Conservation (phyloP, 75 land plant species). For the Cunninghamia lanceolata region DNA sequence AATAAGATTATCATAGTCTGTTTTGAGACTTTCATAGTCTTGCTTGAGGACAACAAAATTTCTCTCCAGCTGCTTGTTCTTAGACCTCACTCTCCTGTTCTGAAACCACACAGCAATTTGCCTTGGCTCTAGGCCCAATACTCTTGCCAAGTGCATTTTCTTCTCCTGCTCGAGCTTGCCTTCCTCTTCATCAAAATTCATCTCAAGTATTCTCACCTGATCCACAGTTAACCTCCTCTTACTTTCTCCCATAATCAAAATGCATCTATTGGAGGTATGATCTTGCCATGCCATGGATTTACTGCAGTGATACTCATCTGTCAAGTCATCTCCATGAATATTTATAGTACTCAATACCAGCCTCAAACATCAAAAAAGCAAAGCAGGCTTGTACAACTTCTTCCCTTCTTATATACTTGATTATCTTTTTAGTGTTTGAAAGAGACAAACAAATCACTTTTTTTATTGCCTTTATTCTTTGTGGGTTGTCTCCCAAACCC, state of each 20-base stretch:
- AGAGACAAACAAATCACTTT: neutral
- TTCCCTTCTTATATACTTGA: neutral
- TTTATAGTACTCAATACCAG: neutral
- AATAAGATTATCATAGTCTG: neutral
- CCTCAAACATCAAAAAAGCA: neutral
- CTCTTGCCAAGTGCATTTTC: neutral
- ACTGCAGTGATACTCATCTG: neutral
- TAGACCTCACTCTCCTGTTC: conserved; percentile 10
- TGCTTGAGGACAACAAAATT: conserved; percentile 1
- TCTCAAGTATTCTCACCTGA: conserved; percentile 12
- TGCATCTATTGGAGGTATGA: neutral
- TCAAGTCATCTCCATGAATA: neutral
- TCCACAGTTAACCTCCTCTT: conserved; percentile 12
- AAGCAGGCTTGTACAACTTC: neutral
- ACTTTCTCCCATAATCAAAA: neutral
- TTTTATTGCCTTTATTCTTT: neutral
- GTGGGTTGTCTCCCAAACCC: neutral
- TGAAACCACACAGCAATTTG: conserved; percentile 14
- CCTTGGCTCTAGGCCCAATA: conserved; percentile 1
- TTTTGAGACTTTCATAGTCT: neutral
- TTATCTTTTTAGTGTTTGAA: neutral
- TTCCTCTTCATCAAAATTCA: conserved; percentile 1
- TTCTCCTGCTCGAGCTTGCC: conserved; percentile 2
- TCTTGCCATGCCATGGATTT: neutral
- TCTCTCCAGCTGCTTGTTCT: conserved; percentile 10